Base-by-base conservation (phyloP, 352 stramenopile species). In the Phytopythium cucurbitacearum region DNA sequence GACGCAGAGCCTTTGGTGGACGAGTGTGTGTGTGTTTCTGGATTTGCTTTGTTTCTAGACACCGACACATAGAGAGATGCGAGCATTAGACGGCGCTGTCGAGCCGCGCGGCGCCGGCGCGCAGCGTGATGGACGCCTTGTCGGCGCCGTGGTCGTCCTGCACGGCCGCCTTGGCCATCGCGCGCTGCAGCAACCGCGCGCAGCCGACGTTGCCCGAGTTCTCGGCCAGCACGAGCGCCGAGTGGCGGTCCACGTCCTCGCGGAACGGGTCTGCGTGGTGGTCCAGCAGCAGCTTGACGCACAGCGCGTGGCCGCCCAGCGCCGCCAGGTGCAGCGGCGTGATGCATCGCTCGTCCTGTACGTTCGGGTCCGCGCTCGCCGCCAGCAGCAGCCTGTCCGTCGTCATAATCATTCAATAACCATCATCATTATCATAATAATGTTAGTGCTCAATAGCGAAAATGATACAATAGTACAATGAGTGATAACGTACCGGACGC, bases 201-300 rank as follows among this genome's bases (percentile, higher is more conserved):
- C 82, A 93, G 47, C 82, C 82, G 33, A 93, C 77, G 53, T 93
- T 93, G 16, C 80, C 82, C 41, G 77, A 85, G 37, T 83, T 61
- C 53, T 93, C 82, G 8, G 82, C 82, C 35, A 89, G 74, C 46
- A 67, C 62, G 16, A 91, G 66, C 40, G 82, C 61, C 3, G 80
- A 83, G 34, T 87, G 81, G 51, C 80, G 75, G 68, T 93, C 80
- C 64, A 90, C 42, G 49, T 90, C 82, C 71, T 89, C 80, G 62
- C 75, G 65, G 56, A 93, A 93, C 51, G 82, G 82, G 49, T 93
- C 80, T 1, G 78, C 82, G 51, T 93, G 79, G 64, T 87, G 60
- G 64, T 91, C 80, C 43, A 93, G 57, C 52, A 93, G 66, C 45
- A 93, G 59, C 60, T 93, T 93, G 13, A 93, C 80, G 39, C 80